Base-by-base conservation (phyloP, 1,284 basidiomycete genomes). In the Grifola frondosa region DNA sequence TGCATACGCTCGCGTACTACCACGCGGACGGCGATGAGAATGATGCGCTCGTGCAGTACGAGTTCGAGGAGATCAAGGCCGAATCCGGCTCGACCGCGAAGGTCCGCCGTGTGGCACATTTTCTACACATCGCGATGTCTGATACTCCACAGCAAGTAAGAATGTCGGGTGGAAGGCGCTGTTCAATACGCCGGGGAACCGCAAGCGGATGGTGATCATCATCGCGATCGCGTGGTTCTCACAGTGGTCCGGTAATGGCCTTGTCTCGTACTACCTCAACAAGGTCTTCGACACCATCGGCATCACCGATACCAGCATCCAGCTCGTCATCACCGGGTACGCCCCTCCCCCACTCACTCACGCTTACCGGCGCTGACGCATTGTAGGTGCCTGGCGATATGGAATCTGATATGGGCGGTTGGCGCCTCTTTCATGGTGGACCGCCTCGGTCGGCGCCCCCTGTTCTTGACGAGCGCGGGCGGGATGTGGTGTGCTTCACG, bases 1-100 rank as follows among this genome's bases (percentile, higher is more conserved):
- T 84, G 22, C 62, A 71, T 33, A 76, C 71, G 4, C 71, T 88
- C 22, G 84, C 84, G 1, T 82, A 87, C 62, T 88, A 87, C 62
- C 86, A 88, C 50, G 84, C 84, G 17, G 81, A 87, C 46, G 76
- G 84, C 47, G 75, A 88, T 42, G 78, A 78, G 35, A 63, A 80
- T 15, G 84, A 88, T 60, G 76, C 81, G 4, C 75, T 90, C 19
- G 81, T 90, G 23, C 68, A 76, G 46, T 84, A 81, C 54, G 87
- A 91, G 60, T 84, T 78, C 53, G 71, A 82, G 50, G 87, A 89
- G 67, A 91, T 91, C 68, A 84, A 79, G 65, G 72, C 80, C n/a
- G 81, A 20, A 73, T 88, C 40, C 74, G 78, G 6, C 71, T 82
- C 46, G 84, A 88, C 55, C 71, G 74, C 37, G 69, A 61, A n/a